Base-by-base conservation (phyloP, 495 filamentous ascomycete genomes). In the Daldinia concentrica region DNA sequence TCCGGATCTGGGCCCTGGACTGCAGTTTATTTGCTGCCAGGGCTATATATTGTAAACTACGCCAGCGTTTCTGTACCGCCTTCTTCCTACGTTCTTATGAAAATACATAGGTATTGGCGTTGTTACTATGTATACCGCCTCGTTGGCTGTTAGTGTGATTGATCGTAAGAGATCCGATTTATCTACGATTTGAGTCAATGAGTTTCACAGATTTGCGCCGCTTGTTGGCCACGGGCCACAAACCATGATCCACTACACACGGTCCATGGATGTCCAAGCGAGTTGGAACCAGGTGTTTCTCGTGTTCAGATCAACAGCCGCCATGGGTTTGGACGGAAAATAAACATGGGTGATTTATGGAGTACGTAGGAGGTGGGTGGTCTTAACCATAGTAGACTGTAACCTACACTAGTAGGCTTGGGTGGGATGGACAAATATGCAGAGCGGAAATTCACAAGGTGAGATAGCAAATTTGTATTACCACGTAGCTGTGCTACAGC, bases 221-320 rank as follows among this genome's bases (percentile, higher is more conserved):
- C 32, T 54, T 39, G 48, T 64, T 48, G 45, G 34, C n/a, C 43
- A 55, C 43, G 59, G 58, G 17, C 36, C 41, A 54, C 14, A 54
- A 36, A 22, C 27, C 30, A 57, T 12, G 62, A 54, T 66, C 62
- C 51, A 50, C 58, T 54, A 48, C 50, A 26, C 58, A 66, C 61
- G 17, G 71, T 59, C 32, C 58, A 66, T 50, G 24, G 71, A 66
- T 45, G 43, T 62, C 29, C 58, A 69, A 52, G 45, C 62, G 66
- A 50, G 55, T 62, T 73, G 66, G 62, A 65, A 66, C 52, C 52
- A 61, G 48, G 17, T 37, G 57, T 26, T 69, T 69, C 61, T 73
- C 66, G 71, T 73, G 66, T 69, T 73, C 43, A 41, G 37, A 36
- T 48, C 51, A 39, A 64, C 56, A 22, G 51, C 56, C 36, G 45